These are phyloP conservation scores for Meyerozyma smithsonii DNA, from an alignment of 1,139 yeast species.

Conservation along the genomic window DNA sequence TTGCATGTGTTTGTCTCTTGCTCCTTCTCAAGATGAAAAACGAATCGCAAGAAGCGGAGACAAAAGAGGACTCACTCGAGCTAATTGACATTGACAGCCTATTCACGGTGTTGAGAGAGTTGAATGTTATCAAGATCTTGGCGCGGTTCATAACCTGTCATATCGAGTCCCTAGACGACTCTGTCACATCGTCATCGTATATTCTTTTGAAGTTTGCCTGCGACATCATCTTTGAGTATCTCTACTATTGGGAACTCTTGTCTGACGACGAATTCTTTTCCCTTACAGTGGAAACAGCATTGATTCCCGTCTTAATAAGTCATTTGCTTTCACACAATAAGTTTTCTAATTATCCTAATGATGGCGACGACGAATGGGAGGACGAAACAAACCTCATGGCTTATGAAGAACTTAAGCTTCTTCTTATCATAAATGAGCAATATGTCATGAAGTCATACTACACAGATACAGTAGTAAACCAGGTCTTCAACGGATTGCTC, in stretches of 20 bases:
- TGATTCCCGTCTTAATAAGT: conserved; percentile 40
- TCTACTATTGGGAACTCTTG: conserved; percentile 32
- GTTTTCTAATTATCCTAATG: conserved; percentile 32
- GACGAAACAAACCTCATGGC: conserved; percentile 62
- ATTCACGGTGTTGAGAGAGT: conserved; percentile 27
- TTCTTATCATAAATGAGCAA: conserved; percentile 78
- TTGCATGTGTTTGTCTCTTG: conserved; percentile 31
- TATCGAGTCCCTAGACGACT: conserved; percentile 16
- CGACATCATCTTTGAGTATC: conserved; percentile 41
- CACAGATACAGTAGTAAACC: conserved; percentile 30
- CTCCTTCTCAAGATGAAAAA: conserved; percentile 33
- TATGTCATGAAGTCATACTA: conserved; percentile 61
- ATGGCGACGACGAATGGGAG: conserved; percentile 37
- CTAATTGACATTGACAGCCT: conserved; percentile 18
- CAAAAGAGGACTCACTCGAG: conserved; percentile 4
- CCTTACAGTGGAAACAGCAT: conserved; percentile 22
- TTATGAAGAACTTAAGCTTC: conserved; percentile 66
- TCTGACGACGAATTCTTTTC: conserved; percentile 30
- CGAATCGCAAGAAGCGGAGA: conserved; percentile 10
- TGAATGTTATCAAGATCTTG: conserved; percentile 44
- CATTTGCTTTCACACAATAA: conserved; percentile 51
- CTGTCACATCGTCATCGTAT: conserved; percentile 21
- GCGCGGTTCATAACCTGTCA: conserved; percentile 33
- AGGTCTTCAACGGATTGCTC: conserved; percentile 45
- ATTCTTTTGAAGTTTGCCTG: conserved; percentile 36